phyloP scores from a whole-genome alignment of 768 basidiomycete species.

The Ramaria sp. region DNA sequence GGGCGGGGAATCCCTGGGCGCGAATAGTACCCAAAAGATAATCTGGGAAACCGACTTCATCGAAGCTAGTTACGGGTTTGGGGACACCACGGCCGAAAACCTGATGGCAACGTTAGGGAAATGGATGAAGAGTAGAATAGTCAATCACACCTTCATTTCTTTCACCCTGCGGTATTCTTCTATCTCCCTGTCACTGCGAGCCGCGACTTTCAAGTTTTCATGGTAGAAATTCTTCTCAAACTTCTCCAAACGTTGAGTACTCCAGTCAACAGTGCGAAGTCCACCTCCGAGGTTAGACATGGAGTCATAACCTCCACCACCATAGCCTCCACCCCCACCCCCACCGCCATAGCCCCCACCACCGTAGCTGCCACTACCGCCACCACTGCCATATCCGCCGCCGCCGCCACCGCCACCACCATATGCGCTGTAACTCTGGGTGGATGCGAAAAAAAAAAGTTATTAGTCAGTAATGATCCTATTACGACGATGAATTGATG shows the following conservation, averaged over 20 bases:
- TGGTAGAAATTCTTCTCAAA: slow-evolving; percentile 99
- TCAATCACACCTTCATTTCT: slow-evolving; percentile 65
- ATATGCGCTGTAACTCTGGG: slow-evolving; percentile 18
- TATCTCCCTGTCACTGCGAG: slow-evolving; percentile 74
- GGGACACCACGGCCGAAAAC: slow-evolving; percentile 85
- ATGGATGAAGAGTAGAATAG: no score
- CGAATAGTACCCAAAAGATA: slow-evolving; percentile 91
- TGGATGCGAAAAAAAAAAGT: background rate
- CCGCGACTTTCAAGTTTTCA: slow-evolving; percentile 77
- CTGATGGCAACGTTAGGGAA: slow-evolving; percentile 26
- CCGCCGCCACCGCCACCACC: slow-evolving; percentile 27
- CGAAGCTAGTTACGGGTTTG: slow-evolving; percentile 82
- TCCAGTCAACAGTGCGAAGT: slow-evolving; percentile 82
- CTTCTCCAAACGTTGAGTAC: slow-evolving; percentile 52
- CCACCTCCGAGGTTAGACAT: slow-evolving; percentile 78
- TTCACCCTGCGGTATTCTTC: slow-evolving; percentile 76
- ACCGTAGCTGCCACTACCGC: slow-evolving; percentile 19
- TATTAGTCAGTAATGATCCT: background rate
- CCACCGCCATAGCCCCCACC: slow-evolving; percentile 36
- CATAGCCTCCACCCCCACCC: slow-evolving; percentile 44
- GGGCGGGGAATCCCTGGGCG: slow-evolving; percentile 83
- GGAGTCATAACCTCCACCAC: slow-evolving; percentile 44
- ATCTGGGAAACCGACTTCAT: slow-evolving; percentile 93
- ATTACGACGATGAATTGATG: background rate
- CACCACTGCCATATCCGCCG: slow-evolving; percentile 22